phyloP scores from a whole-genome alignment of 192 early-diverging fungal genomes.

The Chytriomyces sp. region DNA sequence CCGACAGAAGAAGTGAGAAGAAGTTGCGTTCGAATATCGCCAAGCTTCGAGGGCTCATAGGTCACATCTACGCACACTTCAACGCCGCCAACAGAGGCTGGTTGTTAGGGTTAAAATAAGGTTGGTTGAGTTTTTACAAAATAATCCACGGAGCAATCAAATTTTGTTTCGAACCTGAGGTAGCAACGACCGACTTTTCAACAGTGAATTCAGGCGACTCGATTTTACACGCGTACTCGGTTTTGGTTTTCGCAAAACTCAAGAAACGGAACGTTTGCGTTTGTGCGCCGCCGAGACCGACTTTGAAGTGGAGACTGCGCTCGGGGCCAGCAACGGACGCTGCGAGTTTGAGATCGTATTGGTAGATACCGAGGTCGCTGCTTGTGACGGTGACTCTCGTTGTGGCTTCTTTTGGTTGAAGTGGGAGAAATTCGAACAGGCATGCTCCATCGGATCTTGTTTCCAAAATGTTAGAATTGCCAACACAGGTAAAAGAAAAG shows the following conservation, averaged over 20 bases:
- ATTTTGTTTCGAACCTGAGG: conserved; percentile 47
- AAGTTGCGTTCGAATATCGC: conserved; percentile 59
- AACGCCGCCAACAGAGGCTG: conserved; percentile 51
- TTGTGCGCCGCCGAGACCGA: conserved; percentile 57
- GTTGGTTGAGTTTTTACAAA: conserved; percentile 7
- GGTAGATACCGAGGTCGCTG: conserved; percentile 58
- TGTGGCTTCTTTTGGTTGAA: conserved; percentile 55
- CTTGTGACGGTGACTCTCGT: conserved; percentile 49
- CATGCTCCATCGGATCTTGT: conserved; percentile 49
- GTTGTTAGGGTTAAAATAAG: conserved; percentile 9
- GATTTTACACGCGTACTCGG: conserved; percentile 59
- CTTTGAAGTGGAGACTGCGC: conserved; percentile 64
- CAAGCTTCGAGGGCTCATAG: conserved; percentile 68
- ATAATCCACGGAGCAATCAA: conserved; percentile 2
- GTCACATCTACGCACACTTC: conserved; percentile 61
- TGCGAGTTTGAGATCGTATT: conserved; percentile 59
- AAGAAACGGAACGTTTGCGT: conserved; percentile 63
- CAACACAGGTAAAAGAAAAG: conserved; percentile 11
- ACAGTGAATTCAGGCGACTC: conserved; percentile 61
- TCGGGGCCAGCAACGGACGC: conserved; percentile 50
- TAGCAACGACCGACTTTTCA: conserved; percentile 60
- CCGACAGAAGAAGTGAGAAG: conserved; percentile 55
- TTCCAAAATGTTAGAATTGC: not conserved
- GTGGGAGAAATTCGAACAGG: conserved; percentile 58
- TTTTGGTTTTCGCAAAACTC: conserved; percentile 60